Evolutionary conservation across 345 rosid species (phyloP).

Genomic region (Pistacia vera): DNA sequence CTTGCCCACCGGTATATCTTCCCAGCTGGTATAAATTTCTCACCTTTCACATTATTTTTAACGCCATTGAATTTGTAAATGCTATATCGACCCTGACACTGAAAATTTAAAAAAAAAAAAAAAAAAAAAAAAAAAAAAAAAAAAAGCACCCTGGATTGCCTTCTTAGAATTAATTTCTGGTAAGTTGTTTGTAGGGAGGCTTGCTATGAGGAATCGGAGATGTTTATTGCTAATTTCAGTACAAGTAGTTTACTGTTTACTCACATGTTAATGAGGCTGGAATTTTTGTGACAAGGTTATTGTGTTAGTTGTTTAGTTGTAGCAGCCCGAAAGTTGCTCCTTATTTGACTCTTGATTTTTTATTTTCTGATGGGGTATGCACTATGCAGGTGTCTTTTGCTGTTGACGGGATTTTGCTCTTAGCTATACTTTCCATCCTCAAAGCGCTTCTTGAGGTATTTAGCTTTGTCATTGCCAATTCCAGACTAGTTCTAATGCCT

Average conservation of each 20-base stretch:
- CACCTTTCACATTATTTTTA: not conserved
- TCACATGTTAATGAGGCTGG: no score
- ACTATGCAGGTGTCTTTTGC: conserved; percentile 67
- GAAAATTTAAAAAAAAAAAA: no score
- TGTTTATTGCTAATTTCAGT: no score
- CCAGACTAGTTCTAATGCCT: not conserved
- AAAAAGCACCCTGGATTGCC: no score
- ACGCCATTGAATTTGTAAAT: not conserved
- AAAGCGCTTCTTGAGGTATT: conserved; percentile 80
- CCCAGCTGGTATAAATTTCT: conserved; percentile 52
- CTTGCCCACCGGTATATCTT: conserved; percentile 63
- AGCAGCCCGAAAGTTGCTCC: not conserved
- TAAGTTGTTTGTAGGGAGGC: no score
- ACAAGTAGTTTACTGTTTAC: no score
- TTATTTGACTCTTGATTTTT: not conserved
- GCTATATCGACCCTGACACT: no score
- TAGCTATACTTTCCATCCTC: conserved; percentile 65
- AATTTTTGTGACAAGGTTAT: not conserved
- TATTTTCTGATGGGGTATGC: not conserved
- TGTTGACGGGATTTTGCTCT: conserved; percentile 75
- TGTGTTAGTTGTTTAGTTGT: not conserved
- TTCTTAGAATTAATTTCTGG: no score
- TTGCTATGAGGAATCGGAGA: no score
- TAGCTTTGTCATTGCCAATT: conserved; percentile 9
- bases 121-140: no score